These are phyloP conservation scores for Solanum dulcamara DNA, from an alignment of 257 asterid genomes.

Conservation along the genomic window DNA sequence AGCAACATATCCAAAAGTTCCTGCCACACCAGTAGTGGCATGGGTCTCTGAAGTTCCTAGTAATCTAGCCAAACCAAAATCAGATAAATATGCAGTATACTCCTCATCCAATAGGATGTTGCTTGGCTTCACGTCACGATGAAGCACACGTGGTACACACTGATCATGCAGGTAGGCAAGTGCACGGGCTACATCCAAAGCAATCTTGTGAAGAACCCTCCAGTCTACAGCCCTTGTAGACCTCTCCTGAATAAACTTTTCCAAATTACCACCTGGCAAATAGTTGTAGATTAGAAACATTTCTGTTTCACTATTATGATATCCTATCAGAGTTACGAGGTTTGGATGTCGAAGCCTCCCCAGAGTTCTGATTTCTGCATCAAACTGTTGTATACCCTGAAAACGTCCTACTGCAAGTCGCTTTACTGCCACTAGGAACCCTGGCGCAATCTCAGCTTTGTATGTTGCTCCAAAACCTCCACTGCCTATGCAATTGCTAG, in stretches of 20 bases:
- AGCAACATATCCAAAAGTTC: constrained; percentile 89
- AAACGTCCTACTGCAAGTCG: constrained; percentile 81
- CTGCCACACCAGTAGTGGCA: constrained; percentile 87
- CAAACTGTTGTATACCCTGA: constrained; percentile 62
- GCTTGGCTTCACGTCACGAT: constrained; percentile 94
- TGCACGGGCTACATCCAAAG: constrained; percentile 73
- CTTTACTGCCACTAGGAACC: constrained; percentile 69
- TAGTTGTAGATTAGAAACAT: constrained; percentile 82
- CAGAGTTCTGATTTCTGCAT: constrained; percentile 73
- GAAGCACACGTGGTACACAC: constrained; percentile 88
- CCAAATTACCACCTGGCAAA: constrained; percentile 77
- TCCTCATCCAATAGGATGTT: constrained; percentile 81
- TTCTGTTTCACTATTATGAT: constrained; percentile 78
- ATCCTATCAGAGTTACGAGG: constrained; percentile 87
- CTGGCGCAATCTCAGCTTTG: constrained; percentile 90
- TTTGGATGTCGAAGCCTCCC: constrained; percentile 75
- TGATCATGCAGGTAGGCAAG: constrained; percentile 88
- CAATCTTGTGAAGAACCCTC: constrained; percentile 84
- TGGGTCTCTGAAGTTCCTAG: constrained; percentile 82
- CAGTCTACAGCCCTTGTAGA: constrained; percentile 71
- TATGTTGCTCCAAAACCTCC: constrained; percentile 95
- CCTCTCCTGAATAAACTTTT: constrained; percentile 72
- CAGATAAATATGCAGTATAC: constrained; percentile 67
- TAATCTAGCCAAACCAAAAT: constrained; percentile 75
- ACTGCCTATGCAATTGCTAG: constrained; percentile 86